phyloP scores from a whole-genome alignment of 345 rosid species.

The Populus deltoides region DNA sequence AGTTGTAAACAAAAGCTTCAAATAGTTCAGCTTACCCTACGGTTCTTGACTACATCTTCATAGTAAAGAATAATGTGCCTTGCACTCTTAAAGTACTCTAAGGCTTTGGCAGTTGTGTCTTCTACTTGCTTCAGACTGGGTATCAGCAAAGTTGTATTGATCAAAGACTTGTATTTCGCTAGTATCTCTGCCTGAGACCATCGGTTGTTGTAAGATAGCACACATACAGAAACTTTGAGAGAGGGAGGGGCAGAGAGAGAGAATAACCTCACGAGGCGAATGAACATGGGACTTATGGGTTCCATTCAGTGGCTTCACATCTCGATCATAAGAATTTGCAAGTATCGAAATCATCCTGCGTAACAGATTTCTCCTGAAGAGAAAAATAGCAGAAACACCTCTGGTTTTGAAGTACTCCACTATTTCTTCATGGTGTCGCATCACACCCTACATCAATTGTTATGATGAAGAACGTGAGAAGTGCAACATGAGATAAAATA shows the following conservation, averaged over 20 bases:
- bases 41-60: constrained; percentile 83
- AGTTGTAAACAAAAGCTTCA: background rate
- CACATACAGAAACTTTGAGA: background rate
- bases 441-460: constrained; percentile 57
- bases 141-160: constrained; percentile 63
- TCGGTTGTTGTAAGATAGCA: constrained; percentile 5
- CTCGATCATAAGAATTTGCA: constrained; percentile 88
- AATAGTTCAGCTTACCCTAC: constrained; percentile 50
- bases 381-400: constrained; percentile 85
- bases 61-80: constrained; percentile 79
- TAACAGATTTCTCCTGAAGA: constrained; percentile 87
- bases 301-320: constrained; percentile 72
- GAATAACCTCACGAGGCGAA: constrained; percentile 70
- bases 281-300: constrained; percentile 98
- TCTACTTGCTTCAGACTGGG: constrained; percentile 63
- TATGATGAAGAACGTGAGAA: background rate
- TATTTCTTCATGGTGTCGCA: constrained; percentile 79
- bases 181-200: constrained; percentile 87
- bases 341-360: constrained; percentile 90
- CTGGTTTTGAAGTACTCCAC: constrained; percentile 77
- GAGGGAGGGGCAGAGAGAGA: constrained; percentile 4
- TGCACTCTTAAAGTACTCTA: constrained; percentile 75
- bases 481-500: background rate
- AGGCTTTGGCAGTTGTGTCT: constrained; percentile 64
- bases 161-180: constrained; percentile 77